phyloP scores from a whole-genome alignment of 495 filamentous ascomycete species.

The Acidiella bohemica region DNA sequence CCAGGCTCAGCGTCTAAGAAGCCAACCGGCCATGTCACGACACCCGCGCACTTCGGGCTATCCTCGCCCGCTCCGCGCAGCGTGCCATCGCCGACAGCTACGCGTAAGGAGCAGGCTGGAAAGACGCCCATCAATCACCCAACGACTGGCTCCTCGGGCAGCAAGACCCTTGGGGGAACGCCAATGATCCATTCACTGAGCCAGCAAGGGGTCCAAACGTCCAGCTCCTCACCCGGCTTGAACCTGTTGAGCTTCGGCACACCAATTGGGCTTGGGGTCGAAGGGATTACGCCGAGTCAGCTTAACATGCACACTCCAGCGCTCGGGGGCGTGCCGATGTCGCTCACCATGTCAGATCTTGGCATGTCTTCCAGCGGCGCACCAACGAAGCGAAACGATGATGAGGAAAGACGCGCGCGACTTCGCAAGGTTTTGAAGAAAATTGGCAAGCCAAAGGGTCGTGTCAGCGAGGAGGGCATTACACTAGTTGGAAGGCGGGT shows the following conservation, averaged over 20 bases:
- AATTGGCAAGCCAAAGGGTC: conserved; percentile 25
- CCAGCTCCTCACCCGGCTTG: conserved; percentile 3
- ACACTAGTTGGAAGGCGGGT: conserved; percentile 59
- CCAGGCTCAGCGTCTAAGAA: conserved; percentile 10
- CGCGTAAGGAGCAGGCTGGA: conserved; percentile 16
- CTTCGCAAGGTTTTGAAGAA: conserved; percentile 41
- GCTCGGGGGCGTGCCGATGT: conserved; percentile 20
- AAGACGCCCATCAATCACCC: conserved; percentile 21
- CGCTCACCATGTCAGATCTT: conserved; percentile 20
- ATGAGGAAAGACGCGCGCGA: conserved; percentile 44
- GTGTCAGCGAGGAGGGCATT: conserved; percentile 70
- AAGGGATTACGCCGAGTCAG: conserved; percentile 26
- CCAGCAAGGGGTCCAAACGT: conserved; percentile 11
- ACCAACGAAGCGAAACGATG: conserved; percentile 27
- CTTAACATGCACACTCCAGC: conserved; percentile 19
- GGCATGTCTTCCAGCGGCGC: conserved; percentile 12
- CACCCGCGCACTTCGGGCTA: conserved; percentile 19
- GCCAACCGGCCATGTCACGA: conserved; percentile 16
- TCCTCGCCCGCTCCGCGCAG: conserved; percentile 29
- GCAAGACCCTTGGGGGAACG: conserved; percentile 11
- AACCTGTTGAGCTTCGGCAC: conserved; percentile 15
- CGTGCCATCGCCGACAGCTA: conserved; percentile 23
- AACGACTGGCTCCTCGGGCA: conserved; percentile 8
- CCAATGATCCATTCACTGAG: conserved; percentile 12
- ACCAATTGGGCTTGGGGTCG: conserved; percentile 15